Evolutionary conservation across 805 yeast species (phyloP), one percentile per base, ranked within the genome.

Genomic region (Cyberlindnera meyerae): DNA sequence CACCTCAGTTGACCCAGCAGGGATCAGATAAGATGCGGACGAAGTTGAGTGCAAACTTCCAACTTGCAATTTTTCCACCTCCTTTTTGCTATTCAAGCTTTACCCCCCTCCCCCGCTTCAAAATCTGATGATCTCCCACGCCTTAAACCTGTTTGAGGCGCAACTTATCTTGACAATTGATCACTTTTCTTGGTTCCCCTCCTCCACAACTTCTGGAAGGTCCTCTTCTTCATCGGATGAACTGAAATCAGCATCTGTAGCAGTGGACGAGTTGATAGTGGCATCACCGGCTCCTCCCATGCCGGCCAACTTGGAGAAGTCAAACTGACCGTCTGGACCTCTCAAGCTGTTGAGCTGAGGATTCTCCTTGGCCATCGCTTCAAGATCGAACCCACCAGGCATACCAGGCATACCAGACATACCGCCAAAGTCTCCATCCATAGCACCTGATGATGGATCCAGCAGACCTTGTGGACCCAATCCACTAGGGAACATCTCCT

Each of bases 161-260:
- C n/a, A n/a, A n/a, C n/a, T n/a, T n/a, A n/a, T n/a, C n/a, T n/a
- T n/a, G n/a, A n/a, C n/a, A n/a, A n/a, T n/a, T n/a, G n/a, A n/a
- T n/a, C n/a, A n/a, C n/a, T n/a, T n/a, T n/a, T n/a, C n/a, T n/a
- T n/a, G n/a, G n/a, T 20, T 20, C 22, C 9, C 22, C 22, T 20
- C 22, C 22, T 20, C 22, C 7, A 20, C 22, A 20, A 9, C 9
- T 9, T 20, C 22, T 20, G 22, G 22, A 20, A 7, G 9, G 7
- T 46, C 57, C 24, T 53, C 61, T 14, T 58, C 63, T 14, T 58
- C 64, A 26, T 57, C 64, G 12, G 58, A 52, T 6, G 60, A 52
- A 18, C 58, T 54, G 42, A 54, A 52, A 18, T 57, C 60, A 24
- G 36, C 54, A 27, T 51, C 55, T 4, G 47, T 48, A 8, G 49